phyloP scores from a whole-genome alignment of 202 grass and related monocot species.

The Elaeis oleifera region DNA sequence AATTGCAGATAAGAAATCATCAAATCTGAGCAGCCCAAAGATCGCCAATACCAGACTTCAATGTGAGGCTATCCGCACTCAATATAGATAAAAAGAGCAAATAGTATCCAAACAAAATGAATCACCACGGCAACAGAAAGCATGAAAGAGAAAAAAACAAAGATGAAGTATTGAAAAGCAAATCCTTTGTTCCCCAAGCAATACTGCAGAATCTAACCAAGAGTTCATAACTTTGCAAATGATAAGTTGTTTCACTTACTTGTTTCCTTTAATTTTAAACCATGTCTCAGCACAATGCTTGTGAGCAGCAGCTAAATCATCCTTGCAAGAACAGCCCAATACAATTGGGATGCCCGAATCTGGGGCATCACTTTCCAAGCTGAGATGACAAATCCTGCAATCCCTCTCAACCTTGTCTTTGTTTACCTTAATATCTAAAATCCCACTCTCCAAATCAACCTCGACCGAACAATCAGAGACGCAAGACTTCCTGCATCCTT shows the following conservation, averaged over 20 bases:
- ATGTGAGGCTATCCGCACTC: no score
- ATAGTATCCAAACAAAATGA: no score
- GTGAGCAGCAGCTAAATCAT: conserved; percentile 2
- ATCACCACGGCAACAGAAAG: no score
- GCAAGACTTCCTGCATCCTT: not conserved
- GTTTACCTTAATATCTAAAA: no score
- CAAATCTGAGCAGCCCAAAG: no score
- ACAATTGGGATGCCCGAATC: conserved; percentile 1
- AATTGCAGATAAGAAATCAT: no score
- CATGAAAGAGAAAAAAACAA: no score
- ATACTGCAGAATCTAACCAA: no score
- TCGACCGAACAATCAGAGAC: not conserved
- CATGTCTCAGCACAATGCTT: conserved; percentile 9
- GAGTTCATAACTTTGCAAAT: not conserved
- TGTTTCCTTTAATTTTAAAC: not conserved
- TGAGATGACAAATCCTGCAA: conserved; percentile 19
- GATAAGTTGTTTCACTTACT: not conserved
- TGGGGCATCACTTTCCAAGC: not conserved
- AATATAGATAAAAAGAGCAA: no score
- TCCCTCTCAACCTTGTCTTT: not conserved
- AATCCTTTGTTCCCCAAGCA: no score
- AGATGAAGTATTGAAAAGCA: no score
- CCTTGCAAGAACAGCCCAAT: conserved; percentile 12
- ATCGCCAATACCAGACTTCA: no score
- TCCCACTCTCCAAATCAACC: not conserved